These are phyloP conservation scores for Gossypium australe DNA, from an alignment of 345 rosid genomes.

Conservation along the genomic window DNA sequence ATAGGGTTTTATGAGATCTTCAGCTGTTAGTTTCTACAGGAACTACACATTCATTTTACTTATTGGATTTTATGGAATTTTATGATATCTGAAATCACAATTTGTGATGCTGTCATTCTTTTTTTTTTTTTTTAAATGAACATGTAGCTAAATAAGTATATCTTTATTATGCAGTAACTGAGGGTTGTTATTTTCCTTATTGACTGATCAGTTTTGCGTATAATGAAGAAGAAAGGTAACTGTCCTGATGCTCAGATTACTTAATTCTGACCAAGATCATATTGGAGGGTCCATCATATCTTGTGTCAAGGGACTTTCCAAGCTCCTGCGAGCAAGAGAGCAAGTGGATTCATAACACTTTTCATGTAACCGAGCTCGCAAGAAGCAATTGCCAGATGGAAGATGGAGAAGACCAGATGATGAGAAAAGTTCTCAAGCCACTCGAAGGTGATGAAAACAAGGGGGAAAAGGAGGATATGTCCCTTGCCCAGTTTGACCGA, in stretches of 20 bases:
- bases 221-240: too few species aligned
- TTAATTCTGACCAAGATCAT: slow-evolving; percentile 20
- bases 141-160: background rate
- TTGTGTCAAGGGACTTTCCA: slow-evolving; percentile 40
- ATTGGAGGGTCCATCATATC: slow-evolving; percentile 52
- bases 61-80: too few species aligned
- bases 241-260: background rate
- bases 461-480: slow-evolving; percentile 6
- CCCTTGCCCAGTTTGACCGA: slow-evolving; percentile 8
- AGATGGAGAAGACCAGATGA: background rate
- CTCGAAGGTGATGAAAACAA: slow-evolving; percentile 6
- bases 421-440: slow-evolving; percentile 29
- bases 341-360: slow-evolving; percentile 39
- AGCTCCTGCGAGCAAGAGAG: slow-evolving; percentile 41
- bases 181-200: background rate
- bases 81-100: too few species aligned
- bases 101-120: too few species aligned
- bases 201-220: background rate
- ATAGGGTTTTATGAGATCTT: too few species aligned
- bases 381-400: too few species aligned
- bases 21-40: too few species aligned
- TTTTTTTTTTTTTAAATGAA: too few species aligned
- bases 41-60: too few species aligned
- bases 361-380: slow-evolving; percentile 14
- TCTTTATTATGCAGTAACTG: background rate